Evolutionary conservation across 208 protist species (phyloP).

Genomic region (Crithidia thermophila): DNA sequence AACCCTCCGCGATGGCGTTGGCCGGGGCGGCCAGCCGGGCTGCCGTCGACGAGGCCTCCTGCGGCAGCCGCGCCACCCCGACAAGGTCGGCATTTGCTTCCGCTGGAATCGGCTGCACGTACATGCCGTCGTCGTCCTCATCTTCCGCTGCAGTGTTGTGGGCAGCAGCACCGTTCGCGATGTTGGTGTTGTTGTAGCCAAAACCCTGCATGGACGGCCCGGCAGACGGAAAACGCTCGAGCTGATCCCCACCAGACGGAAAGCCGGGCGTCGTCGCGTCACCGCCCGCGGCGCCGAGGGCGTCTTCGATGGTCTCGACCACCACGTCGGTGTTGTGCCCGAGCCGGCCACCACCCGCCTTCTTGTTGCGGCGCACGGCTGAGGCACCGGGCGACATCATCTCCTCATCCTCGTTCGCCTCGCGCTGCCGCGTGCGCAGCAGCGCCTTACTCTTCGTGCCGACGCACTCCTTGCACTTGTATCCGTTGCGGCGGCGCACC

Average conservation of each 20-base stretch:
- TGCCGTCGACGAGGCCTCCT: conserved; percentile 4
- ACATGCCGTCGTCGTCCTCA: conserved; percentile 35
- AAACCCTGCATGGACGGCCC: background rate
- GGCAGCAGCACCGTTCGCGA: no score
- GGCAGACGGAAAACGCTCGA: background rate
- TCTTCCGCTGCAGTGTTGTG: no score
- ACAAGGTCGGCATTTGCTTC: conserved; percentile 31
- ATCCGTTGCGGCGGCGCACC: conserved; percentile 72
- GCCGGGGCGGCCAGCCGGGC: conserved; percentile 20
- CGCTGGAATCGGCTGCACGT: conserved; percentile 38
- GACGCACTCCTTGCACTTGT: conserved; percentile 83
- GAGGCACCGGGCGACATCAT: background rate
- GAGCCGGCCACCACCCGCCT: conserved; percentile 11
- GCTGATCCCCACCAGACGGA: background rate
- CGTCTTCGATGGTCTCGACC: conserved; percentile 24
- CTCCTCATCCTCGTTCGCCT: conserved; percentile 25
- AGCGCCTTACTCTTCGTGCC: conserved; percentile 74
- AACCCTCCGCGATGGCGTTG: conserved; percentile 34
- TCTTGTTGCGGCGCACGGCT: no score
- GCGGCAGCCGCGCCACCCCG: conserved; percentile 15
- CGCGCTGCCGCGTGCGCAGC: conserved; percentile 58
- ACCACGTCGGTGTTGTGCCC: conserved; percentile 28
- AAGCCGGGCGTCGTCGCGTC: background rate
- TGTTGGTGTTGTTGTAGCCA: no score
- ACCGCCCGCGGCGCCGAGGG: background rate